Evolutionary conservation across 1,139 yeast genomes (phyloP).

Genomic region (Sugiyamaella pinicola): DNA sequence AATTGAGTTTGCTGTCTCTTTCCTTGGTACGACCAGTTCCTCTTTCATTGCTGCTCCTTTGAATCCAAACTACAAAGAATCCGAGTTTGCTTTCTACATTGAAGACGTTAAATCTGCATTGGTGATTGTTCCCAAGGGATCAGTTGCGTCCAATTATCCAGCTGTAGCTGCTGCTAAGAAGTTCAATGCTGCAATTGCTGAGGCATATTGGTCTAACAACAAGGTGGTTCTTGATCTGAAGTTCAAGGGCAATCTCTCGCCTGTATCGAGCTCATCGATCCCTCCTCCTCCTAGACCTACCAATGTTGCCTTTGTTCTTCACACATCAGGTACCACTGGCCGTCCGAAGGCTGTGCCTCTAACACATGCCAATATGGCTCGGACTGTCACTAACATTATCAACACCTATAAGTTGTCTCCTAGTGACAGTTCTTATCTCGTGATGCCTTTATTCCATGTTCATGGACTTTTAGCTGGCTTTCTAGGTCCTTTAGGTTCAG

Average conservation of each 20-base stretch:
- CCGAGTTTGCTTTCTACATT: conserved; percentile 63
- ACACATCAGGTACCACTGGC: conserved; percentile 74
- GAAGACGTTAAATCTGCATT: conserved; percentile 59
- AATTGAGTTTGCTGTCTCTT: conserved; percentile 57
- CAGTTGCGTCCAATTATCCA: conserved; percentile 44
- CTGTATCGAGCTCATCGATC: conserved; percentile 29
- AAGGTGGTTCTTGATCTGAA: conserved; percentile 35
- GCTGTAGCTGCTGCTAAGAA: conserved; percentile 55
- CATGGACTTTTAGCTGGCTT: conserved; percentile 69
- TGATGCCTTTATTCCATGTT: conserved; percentile 75
- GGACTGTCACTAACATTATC: conserved; percentile 58
- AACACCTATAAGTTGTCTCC: conserved; percentile 55
- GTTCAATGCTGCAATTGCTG: conserved; percentile 52
- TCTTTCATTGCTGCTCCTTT: conserved; percentile 65
- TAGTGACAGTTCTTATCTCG: conserved; percentile 57
- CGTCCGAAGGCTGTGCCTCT: conserved; percentile 72
- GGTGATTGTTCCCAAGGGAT: conserved; percentile 57
- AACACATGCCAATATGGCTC: conserved; percentile 60
- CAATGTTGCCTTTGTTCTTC: conserved; percentile 63
- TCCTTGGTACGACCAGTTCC: conserved; percentile 56
- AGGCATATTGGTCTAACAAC: conserved; percentile 49
- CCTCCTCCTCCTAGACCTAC: conserved; percentile 48
- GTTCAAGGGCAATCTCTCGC: conserved; percentile 28
- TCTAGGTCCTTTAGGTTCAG: conserved; percentile 58
- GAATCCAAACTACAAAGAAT: conserved; percentile 59